Evolutionary conservation across 1,284 basidiomycete genomes (phyloP).

Genomic region (Sporisorium graminicola): DNA sequence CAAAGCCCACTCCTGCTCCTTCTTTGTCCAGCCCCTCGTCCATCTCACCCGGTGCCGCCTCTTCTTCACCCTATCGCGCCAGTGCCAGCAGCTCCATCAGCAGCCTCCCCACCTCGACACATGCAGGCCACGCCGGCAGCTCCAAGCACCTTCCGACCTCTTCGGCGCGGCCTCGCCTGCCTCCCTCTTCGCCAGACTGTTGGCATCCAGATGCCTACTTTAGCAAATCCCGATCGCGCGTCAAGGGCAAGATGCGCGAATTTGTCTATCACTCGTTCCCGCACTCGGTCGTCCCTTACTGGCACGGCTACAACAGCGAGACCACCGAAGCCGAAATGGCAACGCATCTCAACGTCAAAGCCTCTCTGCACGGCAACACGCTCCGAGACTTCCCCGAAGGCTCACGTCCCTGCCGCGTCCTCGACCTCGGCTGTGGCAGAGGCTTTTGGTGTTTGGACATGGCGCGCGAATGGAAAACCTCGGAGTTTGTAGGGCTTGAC

Average conservation of each 20-base stretch:
- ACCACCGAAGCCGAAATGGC: conserved; percentile 41
- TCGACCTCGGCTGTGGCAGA: conserved; percentile 55
- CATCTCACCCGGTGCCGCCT: conserved; percentile 8
- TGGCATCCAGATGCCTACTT: conserved; percentile 57
- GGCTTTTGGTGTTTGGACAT: conserved; percentile 58
- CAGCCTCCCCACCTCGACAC: conserved; percentile 16
- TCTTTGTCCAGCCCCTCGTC: conserved; percentile 17
- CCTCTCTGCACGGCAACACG: conserved; percentile 31
- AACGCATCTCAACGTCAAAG: conserved; percentile 29
- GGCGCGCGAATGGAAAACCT: conserved; percentile 50
- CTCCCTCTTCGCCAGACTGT: conserved; percentile 33
- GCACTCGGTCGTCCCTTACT: conserved; percentile 47
- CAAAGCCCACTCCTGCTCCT: neutral
- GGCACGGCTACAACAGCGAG: conserved; percentile 46
- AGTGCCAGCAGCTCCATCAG: conserved; percentile 23
- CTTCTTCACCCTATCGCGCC: conserved; percentile 11
- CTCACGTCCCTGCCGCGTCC: conserved; percentile 41
- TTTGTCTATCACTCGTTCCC: conserved; percentile 48
- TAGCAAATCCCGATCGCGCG: conserved; percentile 13
- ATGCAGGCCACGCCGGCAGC: conserved; percentile 7
- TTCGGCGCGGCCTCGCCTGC: conserved; percentile 11
- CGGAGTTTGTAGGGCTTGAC: conserved; percentile 62
- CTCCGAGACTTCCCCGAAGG: conserved; percentile 35
- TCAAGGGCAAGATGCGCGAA: conserved; percentile 49
- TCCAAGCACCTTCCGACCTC: neutral